Evolutionary conservation across 148 eudicot species (phyloP).

Genomic region (Rheum nobile): DNA sequence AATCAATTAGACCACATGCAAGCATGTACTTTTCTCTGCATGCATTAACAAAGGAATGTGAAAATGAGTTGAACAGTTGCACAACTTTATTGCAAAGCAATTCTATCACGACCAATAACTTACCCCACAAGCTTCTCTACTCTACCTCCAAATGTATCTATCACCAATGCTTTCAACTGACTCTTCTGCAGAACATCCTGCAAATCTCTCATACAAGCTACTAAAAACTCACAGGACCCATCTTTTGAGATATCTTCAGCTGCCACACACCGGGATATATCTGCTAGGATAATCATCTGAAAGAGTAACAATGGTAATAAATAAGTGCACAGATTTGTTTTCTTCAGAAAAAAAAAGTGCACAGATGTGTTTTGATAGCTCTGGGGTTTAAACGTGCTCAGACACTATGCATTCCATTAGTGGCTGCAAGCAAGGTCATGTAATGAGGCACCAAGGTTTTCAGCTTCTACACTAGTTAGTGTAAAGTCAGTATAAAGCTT

Average conservation of each 20-base stretch:
- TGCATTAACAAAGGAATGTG: not conserved
- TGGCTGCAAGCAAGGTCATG: not conserved
- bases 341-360: not conserved
- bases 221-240: conserved; percentile 36
- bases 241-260: conserved; percentile 33
- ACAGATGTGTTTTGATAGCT: not conserved
- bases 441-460: not conserved
- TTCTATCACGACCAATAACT: not conserved
- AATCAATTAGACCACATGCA: conserved; percentile 34
- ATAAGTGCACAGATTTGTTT: not conserved
- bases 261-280: conserved; percentile 43
- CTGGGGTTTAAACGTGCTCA: not conserved
- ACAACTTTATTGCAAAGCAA: not conserved
- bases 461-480: not conserved
- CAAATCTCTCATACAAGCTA: conserved; percentile 46
- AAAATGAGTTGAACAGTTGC: not conserved
- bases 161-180: conserved; percentile 39
- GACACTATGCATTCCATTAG: not conserved
- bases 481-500: not conserved
- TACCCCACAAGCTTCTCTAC: conserved; percentile 49
- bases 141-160: conserved; percentile 54
- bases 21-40: conserved; percentile 52
- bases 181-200: conserved; percentile 38
- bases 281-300: conserved; percentile 44
- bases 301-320: conserved; percentile 4